Evolutionary conservation across 2,329 filamentous ascomycete species (phyloP).

Genomic region (Coniochaeta sp.): DNA sequence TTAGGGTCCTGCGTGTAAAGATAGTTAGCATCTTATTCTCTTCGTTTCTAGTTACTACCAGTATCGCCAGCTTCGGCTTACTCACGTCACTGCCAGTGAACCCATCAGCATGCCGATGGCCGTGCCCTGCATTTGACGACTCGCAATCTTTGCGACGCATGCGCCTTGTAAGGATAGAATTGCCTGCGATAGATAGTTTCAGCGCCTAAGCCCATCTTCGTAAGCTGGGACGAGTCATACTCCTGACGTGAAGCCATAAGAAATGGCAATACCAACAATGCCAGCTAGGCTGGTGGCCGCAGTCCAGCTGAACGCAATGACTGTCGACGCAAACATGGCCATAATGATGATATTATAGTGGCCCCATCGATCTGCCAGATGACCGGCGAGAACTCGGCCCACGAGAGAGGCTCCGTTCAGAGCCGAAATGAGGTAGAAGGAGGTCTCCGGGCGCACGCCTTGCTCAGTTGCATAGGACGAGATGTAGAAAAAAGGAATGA

Average conservation of each 20-base stretch:
- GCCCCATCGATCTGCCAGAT: constrained; percentile 25
- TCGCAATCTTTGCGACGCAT: constrained; percentile 33
- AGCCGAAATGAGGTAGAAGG: constrained; percentile 28
- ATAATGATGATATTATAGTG: constrained; percentile 10
- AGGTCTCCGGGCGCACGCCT: constrained; percentile 19
- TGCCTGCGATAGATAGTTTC: constrained; percentile 20
- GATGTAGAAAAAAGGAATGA: constrained; percentile 27
- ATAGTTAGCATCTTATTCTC: not conserved
- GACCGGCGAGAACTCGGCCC: constrained; percentile 24
- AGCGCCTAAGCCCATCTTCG: not conserved
- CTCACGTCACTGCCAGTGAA: constrained; percentile 32
- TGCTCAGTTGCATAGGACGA: constrained; percentile 4
- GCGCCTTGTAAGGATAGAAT: constrained; percentile 37
- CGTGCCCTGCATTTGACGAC: constrained; percentile 27
- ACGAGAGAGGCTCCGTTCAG: constrained; percentile 28
- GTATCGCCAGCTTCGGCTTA: not conserved
- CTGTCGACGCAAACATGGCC: constrained; percentile 20
- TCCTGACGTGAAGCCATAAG: constrained; percentile 37
- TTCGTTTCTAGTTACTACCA: no score
- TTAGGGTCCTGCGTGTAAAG: constrained; percentile 22
- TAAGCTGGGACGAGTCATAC: constrained; percentile 15
- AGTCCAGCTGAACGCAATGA: constrained; percentile 36
- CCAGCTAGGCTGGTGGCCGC: constrained; percentile 31
- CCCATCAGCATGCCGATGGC: constrained; percentile 33
- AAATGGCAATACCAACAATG: constrained; percentile 32